phyloP scores from a whole-genome alignment of 345 rosid species.

The Eucalyptus erythrocorys region DNA sequence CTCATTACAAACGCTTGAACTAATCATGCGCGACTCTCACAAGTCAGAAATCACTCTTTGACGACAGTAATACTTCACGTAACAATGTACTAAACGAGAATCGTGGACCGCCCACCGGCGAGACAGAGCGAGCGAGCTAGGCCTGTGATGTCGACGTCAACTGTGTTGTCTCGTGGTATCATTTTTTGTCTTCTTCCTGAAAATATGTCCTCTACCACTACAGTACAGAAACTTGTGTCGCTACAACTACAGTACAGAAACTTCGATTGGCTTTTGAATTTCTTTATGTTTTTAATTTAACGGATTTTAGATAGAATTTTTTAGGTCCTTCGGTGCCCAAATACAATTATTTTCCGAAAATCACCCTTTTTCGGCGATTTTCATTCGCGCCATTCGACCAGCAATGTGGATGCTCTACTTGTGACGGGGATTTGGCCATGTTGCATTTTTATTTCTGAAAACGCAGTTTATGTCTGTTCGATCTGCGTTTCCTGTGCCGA shows the following conservation, averaged over 20 bases:
- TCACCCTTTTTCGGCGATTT: neutral
- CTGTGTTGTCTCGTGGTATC: neutral
- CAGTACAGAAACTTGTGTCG: neutral
- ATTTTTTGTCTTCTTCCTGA: neutral
- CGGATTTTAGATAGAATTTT: neutral
- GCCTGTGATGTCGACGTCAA: neutral
- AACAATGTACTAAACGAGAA: neutral
- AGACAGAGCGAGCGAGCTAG: neutral
- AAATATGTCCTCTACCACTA: fast-evolving
- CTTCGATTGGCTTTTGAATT: neutral
- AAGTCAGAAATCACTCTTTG: neutral
- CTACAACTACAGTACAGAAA: neutral
- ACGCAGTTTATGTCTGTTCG: neutral
- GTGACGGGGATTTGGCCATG: neutral
- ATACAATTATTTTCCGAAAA: neutral
- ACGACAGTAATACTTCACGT: neutral
- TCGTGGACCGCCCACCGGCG: neutral
- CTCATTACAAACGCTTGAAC: fast-evolving
- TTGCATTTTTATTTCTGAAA: neutral
- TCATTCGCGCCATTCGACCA: neutral
- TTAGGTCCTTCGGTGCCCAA: neutral
- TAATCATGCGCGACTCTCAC: fast-evolving
- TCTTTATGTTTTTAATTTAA: neutral
- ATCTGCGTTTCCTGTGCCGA: neutral
- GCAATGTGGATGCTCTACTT: neutral